Evolutionary conservation across 2,329 filamentous ascomycete species (phyloP).

Genomic region (Myrmaecium sp.): DNA sequence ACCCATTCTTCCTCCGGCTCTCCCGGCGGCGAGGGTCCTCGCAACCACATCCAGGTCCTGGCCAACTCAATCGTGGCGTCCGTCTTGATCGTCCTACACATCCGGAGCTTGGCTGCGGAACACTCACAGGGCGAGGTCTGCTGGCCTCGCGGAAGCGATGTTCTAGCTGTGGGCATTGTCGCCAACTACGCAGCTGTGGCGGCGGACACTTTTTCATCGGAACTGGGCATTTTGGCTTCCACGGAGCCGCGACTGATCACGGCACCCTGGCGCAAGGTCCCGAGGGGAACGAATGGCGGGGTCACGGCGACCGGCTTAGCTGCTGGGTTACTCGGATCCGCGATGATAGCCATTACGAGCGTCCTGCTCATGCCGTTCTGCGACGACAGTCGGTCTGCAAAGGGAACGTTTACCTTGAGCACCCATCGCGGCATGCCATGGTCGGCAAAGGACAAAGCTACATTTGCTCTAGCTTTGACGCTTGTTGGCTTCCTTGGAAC

Average conservation of each 20-base stretch:
- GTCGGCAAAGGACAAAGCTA: slow-evolving; percentile 34
- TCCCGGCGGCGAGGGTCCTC: slow-evolving; percentile 61
- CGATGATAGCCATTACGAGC: slow-evolving; percentile 50
- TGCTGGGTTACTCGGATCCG: slow-evolving; percentile 58
- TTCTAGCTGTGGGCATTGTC: slow-evolving; percentile 31
- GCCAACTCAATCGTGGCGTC: slow-evolving; percentile 75
- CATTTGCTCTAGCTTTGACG: slow-evolving; percentile 39
- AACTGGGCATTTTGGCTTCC: slow-evolving; percentile 77
- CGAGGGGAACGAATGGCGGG: slow-evolving; percentile 84
- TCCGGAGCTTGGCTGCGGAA: slow-evolving; percentile 23
- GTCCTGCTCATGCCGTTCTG: slow-evolving; percentile 56
- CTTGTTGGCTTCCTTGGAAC: slow-evolving; percentile 64
- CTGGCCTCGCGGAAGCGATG: slow-evolving; percentile 21
- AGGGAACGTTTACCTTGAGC: slow-evolving; percentile 1
- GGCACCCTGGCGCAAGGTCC: slow-evolving; percentile 61
- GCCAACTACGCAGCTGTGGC: slow-evolving; percentile 79
- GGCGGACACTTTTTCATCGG: slow-evolving; percentile 87
- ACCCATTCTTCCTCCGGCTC: slow-evolving; percentile 62
- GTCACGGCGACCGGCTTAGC: slow-evolving; percentile 59
- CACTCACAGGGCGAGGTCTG: slow-evolving; percentile 17
- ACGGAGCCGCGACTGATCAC: slow-evolving; percentile 71
- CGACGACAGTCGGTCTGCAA: slow-evolving; percentile 29
- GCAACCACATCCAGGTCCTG: slow-evolving; percentile 76
- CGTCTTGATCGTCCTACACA: slow-evolving; percentile 38
- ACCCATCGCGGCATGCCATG: too few relatives aligned